phyloP scores from a whole-genome alignment of 2,329 filamentous ascomycete genomes.

The Penicillium sp. region DNA sequence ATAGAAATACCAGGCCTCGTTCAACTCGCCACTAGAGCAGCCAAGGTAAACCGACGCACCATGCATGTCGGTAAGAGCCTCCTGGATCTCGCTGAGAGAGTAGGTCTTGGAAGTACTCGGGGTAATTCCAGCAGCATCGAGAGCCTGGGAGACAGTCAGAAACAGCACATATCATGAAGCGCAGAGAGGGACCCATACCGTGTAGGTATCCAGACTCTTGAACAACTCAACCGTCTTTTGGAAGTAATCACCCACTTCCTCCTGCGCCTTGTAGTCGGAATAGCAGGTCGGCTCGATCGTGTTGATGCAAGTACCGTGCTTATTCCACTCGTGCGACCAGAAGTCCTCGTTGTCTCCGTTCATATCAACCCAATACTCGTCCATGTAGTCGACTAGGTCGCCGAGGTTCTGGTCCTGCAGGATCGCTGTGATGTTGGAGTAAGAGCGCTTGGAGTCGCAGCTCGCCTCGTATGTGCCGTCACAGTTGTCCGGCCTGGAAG shows the following conservation, averaged over 20 bases:
- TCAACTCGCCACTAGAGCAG: constrained; percentile 49
- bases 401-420: constrained; percentile 49
- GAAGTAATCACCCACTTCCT: constrained; percentile 60
- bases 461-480: constrained; percentile 57
- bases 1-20: constrained; percentile 56
- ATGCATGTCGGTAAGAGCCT: constrained; percentile 48
- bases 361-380: constrained; percentile 60
- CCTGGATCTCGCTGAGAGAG: constrained; percentile 49
- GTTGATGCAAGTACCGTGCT: constrained; percentile 69
- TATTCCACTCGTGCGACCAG: constrained; percentile 70
- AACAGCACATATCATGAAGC: not conserved
- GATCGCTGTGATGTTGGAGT: constrained; percentile 58
- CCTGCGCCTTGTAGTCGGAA: constrained; percentile 50
- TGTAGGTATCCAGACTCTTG: constrained; percentile 55
- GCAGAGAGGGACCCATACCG: constrained; percentile 27
- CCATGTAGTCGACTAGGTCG: constrained; percentile 56
- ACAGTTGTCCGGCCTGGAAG: constrained; percentile 49
- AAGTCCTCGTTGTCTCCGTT: constrained; percentile 55
- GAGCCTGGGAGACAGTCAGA: constrained; percentile 38
- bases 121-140: constrained; percentile 55
- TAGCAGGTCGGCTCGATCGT: constrained; percentile 67
- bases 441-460: constrained; percentile 55
- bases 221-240: constrained; percentile 55
- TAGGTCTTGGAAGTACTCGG: constrained; percentile 53
- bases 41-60: constrained; percentile 52